Percentiles rank a stretch among this genome's conserved stretches.
Conservation (phyloP, 306 rosid genomes). For the Acacia crassicarpa region DNA sequence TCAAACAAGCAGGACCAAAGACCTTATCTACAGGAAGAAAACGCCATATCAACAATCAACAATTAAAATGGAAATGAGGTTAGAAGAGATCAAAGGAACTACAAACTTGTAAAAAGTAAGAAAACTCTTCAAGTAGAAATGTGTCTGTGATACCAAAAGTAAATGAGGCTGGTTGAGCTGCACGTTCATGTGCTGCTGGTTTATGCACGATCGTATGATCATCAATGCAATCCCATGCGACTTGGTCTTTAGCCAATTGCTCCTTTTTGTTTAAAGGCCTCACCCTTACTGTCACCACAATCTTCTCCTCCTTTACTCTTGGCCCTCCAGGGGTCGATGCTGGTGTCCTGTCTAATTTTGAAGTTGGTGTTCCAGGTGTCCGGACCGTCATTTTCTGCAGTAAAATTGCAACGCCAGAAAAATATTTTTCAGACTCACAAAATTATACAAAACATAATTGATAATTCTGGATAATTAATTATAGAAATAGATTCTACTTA, state of each 20-base stretch:
- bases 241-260: constrained; percentile 85
- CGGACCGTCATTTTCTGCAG: constrained; percentile 65
- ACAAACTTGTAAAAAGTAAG: neutral
- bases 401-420: neutral
- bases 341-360: constrained; percentile 84
- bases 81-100: neutral
- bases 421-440: neutral
- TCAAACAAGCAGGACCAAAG: constrained; percentile 67
- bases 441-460: neutral
- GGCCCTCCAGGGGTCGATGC: constrained; percentile 88
- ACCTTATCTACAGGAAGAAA: constrained; percentile 74
- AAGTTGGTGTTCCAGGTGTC: constrained; percentile 93
- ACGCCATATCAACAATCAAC: constrained; percentile 16
- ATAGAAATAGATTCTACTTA: neutral
- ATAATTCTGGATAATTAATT: neutral
- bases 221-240: constrained; percentile 94
- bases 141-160: constrained; percentile 65
- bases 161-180: constrained; percentile 65
- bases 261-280: constrained; percentile 90
- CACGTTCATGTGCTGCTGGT: constrained; percentile 70
- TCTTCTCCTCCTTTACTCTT: constrained; percentile 80
- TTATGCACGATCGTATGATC: constrained; percentile 70
- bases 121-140: neutral
- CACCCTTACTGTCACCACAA: constrained; percentile 90
- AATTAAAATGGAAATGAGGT: neutral